These are phyloP conservation scores for Crithidia brevicula DNA, from an alignment of 208 protist species.

Conservation along the genomic window DNA sequence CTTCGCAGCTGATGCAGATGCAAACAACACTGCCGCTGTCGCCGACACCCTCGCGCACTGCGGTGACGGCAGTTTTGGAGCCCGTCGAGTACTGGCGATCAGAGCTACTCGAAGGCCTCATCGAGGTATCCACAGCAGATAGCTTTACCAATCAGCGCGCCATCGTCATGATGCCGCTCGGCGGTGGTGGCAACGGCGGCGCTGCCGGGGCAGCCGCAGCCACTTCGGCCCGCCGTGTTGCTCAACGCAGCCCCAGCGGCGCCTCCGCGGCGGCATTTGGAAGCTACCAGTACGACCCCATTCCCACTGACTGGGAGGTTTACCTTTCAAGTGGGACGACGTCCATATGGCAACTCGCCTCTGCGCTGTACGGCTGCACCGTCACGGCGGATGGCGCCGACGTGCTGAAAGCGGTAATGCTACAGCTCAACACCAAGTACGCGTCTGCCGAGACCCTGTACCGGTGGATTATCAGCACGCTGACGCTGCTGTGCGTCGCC, in stretches of 20 bases:
- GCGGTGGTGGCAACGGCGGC: not conserved
- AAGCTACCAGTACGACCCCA: slow-evolving; percentile 51
- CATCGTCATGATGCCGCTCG: slow-evolving; percentile 26
- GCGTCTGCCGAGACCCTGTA: slow-evolving; percentile 66
- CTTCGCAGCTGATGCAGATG: slow-evolving; percentile 43
- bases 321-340: slow-evolving; percentile 54
- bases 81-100: slow-evolving; percentile 54
- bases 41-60: slow-evolving; percentile 22
- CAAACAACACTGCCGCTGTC: slow-evolving; percentile 40
- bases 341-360: slow-evolving; percentile 68
- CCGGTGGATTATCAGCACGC: slow-evolving; percentile 57
- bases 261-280: not conserved
- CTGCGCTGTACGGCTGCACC: slow-evolving; percentile 57
- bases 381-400: slow-evolving; percentile 35
- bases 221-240: not conserved
- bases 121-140: slow-evolving; percentile 70
- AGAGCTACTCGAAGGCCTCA: slow-evolving; percentile 64
- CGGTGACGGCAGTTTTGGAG: slow-evolving; percentile 40
- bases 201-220: not conserved
- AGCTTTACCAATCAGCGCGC: slow-evolving; percentile 71
- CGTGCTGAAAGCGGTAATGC: slow-evolving; percentile 55
- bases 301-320: slow-evolving; percentile 72
- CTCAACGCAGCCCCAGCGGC: slow-evolving; percentile 5
- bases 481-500: slow-evolving; percentile 71
- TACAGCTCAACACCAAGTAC: slow-evolving; percentile 57